These are phyloP conservation scores for Epichloe festucae DNA, from an alignment of 2,329 filamentous ascomycete genomes.

Conservation along the genomic window DNA sequence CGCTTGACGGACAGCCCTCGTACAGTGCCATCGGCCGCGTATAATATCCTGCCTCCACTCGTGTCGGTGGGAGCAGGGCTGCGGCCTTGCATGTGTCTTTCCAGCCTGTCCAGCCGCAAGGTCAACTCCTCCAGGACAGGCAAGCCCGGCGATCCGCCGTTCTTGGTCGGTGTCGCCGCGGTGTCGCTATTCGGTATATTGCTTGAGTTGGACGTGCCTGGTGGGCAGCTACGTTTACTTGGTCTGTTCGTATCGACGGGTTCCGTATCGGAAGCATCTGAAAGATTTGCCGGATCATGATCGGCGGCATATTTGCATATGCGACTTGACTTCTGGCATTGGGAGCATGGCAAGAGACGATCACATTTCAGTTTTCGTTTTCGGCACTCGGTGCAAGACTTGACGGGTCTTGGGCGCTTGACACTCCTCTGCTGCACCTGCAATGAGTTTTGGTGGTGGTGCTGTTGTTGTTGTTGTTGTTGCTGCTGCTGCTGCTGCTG, in stretches of 20 bases:
- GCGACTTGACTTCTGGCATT: constrained; percentile 44
- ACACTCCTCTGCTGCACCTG: constrained; percentile 30
- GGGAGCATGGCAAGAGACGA: constrained; percentile 40
- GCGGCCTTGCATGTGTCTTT: constrained; percentile 33
- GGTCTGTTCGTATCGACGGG: constrained; percentile 20
- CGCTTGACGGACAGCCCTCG: constrained; percentile 36
- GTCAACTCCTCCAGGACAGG: constrained; percentile 34
- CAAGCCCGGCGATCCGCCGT: constrained; percentile 19
- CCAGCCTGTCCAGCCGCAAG: constrained; percentile 38
- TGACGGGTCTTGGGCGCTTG: constrained; percentile 41
- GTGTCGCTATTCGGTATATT: constrained; percentile 14
- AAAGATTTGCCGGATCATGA: constrained; percentile 32
- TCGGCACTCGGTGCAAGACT: constrained; percentile 43
- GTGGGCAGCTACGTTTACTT: constrained; percentile 24
- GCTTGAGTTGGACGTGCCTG: constrained; percentile 12
- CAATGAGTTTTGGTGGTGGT: constrained; percentile 9
- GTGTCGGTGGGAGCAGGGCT: constrained; percentile 26
- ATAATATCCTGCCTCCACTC: constrained; percentile 18
- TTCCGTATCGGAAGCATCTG: constrained; percentile 35
- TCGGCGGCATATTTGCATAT: constrained; percentile 39
- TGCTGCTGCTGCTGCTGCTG: constrained; percentile 7
- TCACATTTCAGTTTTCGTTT: constrained; percentile 46
- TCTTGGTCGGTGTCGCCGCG: constrained; percentile 15
- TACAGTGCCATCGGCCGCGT: constrained; percentile 31
- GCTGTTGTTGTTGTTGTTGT: constrained; percentile 8